Conservation (phyloP, 2,329 filamentous ascomycete genomes). For the Penicillium glabrum region DNA sequence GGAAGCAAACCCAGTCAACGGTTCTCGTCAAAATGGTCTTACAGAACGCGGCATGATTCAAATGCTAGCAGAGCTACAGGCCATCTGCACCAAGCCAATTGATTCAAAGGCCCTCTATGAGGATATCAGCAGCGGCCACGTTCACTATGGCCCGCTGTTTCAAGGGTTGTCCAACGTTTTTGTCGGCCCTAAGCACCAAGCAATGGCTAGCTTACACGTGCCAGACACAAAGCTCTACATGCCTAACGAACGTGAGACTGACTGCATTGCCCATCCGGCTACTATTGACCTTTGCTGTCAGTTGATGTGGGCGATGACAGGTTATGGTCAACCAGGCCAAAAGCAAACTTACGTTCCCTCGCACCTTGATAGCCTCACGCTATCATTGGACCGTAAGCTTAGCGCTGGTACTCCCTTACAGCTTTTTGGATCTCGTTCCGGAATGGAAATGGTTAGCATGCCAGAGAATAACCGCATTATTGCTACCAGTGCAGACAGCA, state of each 20-base stretch:
- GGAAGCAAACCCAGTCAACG: slow-evolving; percentile 18
- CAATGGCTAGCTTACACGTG: slow-evolving; percentile 12
- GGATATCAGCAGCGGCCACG: slow-evolving; percentile 12
- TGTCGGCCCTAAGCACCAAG: neutral
- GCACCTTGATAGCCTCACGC: slow-evolving; percentile 14
- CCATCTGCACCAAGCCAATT: slow-evolving; percentile 4
- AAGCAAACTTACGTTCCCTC: slow-evolving; percentile 17
- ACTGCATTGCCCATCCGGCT: slow-evolving; percentile 17
- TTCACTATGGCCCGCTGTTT: slow-evolving; percentile 20
- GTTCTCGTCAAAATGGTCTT: slow-evolving; percentile 6
- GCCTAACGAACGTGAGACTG: slow-evolving; percentile 12
- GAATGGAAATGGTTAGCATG: slow-evolving; percentile 8
- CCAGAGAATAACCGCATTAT: slow-evolving; percentile 16
- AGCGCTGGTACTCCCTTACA: slow-evolving; percentile 10
- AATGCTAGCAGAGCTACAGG: slow-evolving; percentile 2
- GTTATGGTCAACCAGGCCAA: slow-evolving; percentile 13
- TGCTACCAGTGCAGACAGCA: slow-evolving; percentile 8
- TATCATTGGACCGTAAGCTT: slow-evolving; percentile 9
- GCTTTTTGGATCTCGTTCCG: slow-evolving; percentile 9
- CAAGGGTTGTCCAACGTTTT: slow-evolving; percentile 12
- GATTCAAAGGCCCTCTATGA: slow-evolving; percentile 14
- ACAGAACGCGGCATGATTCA: neutral
- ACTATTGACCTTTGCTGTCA: slow-evolving; percentile 19
- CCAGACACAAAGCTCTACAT: slow-evolving; percentile 18
- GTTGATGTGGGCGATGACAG: slow-evolving; percentile 17